Base-by-base conservation (phyloP, 2,329 filamentous ascomycete genomes). In the Tolypocladium paradoxum region DNA sequence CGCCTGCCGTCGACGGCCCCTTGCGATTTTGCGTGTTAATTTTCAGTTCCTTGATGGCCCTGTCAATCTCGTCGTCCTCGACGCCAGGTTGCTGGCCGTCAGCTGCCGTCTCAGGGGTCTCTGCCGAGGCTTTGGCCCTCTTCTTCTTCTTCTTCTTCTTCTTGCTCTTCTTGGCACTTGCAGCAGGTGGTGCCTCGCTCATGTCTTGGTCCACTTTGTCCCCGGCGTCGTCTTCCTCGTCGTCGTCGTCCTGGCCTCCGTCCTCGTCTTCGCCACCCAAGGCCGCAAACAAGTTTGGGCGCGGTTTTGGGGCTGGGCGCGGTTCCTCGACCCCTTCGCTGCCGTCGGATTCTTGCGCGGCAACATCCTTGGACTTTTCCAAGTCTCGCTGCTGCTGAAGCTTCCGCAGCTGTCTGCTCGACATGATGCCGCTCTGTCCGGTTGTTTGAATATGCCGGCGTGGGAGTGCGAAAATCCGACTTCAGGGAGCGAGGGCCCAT, bases 41-140 rank as follows among this genome's bases (percentile, higher is more conserved):
- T 38, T 72, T 73, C 50, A 82, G 69, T 56, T 78, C 74, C 53
- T 71, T 68, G 38, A 83, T 69, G 2, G 76, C 79, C 54, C 70
- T 70, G 58, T 82, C 79, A 51, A 83, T 82, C 57, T 83, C 79
- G 54, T 82, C 78, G 24, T 73, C 65, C 0, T 66, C 68, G 29
- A 62, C 61, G 14, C 54, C 57, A 3, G 18, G 14, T 8, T 56
- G 46, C 7, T 52, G 43, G 27, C 18, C 50, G 12, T 46, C 52
- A 11, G 56, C 20, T 36, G 33, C 33, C 18, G 24, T 31, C 54
- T 57, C 54, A 31, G 62, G 55, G 36, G 56, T 52, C 22, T 59
- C 59, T 18, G 51, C 50, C 1, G 55, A 37, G 2, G 57, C 69
- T 59, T 69, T 69, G 56, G 70, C 73, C 54, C 69, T 69, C 56